Percentiles rank a stretch among this genome's conserved stretches.
Conservation (phyloP, 2,329 filamentous ascomycete genomes). For the Penicillium brasilianum region DNA sequence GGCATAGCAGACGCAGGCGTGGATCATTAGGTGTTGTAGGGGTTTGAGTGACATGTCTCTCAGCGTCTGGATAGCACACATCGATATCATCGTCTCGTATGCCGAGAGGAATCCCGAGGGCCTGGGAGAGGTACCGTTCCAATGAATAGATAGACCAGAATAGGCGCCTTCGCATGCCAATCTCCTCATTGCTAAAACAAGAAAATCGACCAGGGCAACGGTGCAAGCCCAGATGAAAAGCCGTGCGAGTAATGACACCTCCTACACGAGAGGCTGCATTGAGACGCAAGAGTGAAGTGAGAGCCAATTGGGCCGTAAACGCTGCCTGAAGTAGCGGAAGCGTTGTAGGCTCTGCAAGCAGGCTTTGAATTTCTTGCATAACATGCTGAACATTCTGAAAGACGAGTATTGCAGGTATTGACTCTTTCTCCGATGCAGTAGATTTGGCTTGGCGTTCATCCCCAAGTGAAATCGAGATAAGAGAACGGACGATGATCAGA, state of each 20-base stretch:
- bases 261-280: conserved; percentile 63
- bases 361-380: conserved; percentile 55
- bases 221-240: conserved; percentile 64
- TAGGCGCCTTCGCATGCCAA: conserved; percentile 56
- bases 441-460: conserved; percentile 54
- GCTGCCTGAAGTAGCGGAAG: conserved; percentile 57
- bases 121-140: conserved; percentile 62
- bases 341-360: conserved; percentile 55
- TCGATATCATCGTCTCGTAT: conserved; percentile 64
- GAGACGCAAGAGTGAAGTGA: conserved; percentile 61
- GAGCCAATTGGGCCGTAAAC: conserved; percentile 59
- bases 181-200: conserved; percentile 56
- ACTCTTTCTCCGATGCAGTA: conserved; percentile 18
- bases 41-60: conserved; percentile 45
- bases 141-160: conserved; percentile 64
- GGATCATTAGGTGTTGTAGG: conserved; percentile 9
- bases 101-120: conserved; percentile 60
- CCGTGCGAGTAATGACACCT: conserved; percentile 60
- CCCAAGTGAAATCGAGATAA: conserved; percentile 60
- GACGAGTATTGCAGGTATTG: conserved; percentile 52
- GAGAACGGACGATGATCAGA: conserved; percentile 53
- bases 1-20: conserved; percentile 45
- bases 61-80: conserved; percentile 60
- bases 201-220: conserved; percentile 60
- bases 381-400: conserved; percentile 58